Evolutionary conservation across 805 yeast genomes (phyloP).

Genomic region (Ogataea trehaloabstinens): DNA sequence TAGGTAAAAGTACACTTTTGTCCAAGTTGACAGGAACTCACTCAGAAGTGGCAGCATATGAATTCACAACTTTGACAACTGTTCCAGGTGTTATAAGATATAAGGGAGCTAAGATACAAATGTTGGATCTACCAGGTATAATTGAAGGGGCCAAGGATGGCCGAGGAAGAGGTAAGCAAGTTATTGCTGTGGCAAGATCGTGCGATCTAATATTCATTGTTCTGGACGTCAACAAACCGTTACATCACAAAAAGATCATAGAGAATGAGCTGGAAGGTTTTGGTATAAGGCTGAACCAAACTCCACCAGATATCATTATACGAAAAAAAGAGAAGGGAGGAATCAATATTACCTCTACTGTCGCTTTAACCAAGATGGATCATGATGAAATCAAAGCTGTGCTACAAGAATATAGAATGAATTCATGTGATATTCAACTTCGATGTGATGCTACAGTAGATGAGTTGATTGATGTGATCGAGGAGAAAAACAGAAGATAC

Average conservation of each 20-base stretch:
- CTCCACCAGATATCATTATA: conserved; percentile 89
- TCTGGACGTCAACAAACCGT: conserved; percentile 92
- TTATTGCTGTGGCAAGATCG: conserved; percentile 98
- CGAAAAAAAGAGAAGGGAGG: conserved; percentile 97
- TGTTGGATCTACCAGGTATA: conserved; percentile 89
- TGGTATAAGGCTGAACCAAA: conserved; percentile 89
- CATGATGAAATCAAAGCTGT: conserved; percentile 94
- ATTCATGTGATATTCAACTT: conserved; percentile 94
- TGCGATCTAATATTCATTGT: conserved; percentile 92
- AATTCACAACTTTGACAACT: conserved; percentile 94
- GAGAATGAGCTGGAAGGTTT: conserved; percentile 97
- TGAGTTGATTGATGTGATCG: conserved; percentile 91
- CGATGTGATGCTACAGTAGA: conserved; percentile 98
- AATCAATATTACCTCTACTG: conserved; percentile 87
- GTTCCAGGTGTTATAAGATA: conserved; percentile 96
- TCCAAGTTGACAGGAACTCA: conserved; percentile 92
- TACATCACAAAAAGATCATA: conserved; percentile 89
- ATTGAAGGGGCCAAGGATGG: conserved; percentile 92
- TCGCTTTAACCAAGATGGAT: conserved; percentile 86
- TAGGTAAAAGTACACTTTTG: conserved; percentile 82
- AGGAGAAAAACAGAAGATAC: conserved; percentile 85
- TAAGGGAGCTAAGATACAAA: conserved; percentile 96
- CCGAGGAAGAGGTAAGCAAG: conserved; percentile 92
- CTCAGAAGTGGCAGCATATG: conserved; percentile 97
- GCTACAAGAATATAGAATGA: conserved; percentile 90